Conservation (phyloP, 805 yeast genomes). For the Cyberlindnera lachancei region DNA sequence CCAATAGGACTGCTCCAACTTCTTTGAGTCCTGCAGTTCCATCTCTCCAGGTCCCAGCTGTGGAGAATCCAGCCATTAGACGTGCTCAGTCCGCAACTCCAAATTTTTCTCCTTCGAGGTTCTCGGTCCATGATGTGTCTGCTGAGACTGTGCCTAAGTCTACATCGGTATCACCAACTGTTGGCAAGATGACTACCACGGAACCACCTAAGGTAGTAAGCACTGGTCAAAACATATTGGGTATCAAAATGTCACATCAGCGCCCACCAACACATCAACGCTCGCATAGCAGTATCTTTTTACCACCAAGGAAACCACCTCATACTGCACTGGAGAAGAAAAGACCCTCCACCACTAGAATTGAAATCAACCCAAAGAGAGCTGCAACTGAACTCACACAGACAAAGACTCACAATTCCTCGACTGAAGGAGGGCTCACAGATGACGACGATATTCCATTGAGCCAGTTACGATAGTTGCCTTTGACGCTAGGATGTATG, state of each 20-base stretch:
- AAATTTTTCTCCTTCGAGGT: slow-evolving; percentile 3
- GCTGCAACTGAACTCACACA: background rate
- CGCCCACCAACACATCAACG: too few species aligned
- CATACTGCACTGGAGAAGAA: slow-evolving; percentile 6
- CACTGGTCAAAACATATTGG: too few species aligned
- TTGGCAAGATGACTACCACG: too few species aligned
- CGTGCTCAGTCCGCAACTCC: background rate
- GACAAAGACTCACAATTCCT: background rate
- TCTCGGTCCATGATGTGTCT: background rate
- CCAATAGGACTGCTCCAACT: too few species aligned
- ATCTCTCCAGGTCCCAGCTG: too few species aligned
- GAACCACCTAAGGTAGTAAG: too few species aligned
- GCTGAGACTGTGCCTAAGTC: too few species aligned
- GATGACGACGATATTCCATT: slow-evolving; percentile 7
- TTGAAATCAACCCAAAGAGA: slow-evolving; percentile 4
- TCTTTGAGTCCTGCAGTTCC: too few species aligned
- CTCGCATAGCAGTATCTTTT: slow-evolving; percentile 5
- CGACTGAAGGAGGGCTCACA: too few species aligned
- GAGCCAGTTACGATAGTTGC: background rate
- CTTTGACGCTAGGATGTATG: slow-evolving; percentile 1
- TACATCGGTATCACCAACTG: too few species aligned
- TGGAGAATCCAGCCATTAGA: too few species aligned
- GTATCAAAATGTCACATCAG: too few species aligned
- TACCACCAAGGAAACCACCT: slow-evolving; percentile 8
- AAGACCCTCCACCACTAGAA: slow-evolving; percentile 3